Evolutionary conservation across 129 eudicot genomes (phyloP).

Genomic region (Lactuca sativa): DNA sequence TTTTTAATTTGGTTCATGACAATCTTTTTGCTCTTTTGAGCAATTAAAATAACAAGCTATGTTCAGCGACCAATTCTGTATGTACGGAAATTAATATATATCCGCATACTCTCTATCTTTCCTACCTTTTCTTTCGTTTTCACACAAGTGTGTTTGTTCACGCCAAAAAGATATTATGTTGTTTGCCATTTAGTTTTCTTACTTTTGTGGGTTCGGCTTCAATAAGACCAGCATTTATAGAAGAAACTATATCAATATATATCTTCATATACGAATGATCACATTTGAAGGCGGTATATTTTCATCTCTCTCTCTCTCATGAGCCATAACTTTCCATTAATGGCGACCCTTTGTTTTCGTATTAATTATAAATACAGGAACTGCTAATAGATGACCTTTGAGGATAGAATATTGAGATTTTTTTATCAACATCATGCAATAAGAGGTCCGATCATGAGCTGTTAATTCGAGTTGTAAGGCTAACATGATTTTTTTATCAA

Average conservation of each 20-base stretch:
- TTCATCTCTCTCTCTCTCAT: background rate
- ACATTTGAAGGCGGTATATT: background rate
- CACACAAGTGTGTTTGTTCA: slow-evolving; percentile 18
- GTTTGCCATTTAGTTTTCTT: slow-evolving; percentile 18
- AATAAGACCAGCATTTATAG: slow-evolving; percentile 4
- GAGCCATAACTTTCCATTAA: background rate
- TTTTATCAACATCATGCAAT: background rate
- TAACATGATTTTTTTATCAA: background rate
- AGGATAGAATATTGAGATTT: background rate
- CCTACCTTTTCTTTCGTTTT: slow-evolving; percentile 7
- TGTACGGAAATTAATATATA: background rate
- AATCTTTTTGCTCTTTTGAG: slow-evolving; percentile 14
- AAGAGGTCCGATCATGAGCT: background rate
- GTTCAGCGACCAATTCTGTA: background rate
- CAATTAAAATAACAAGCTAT: slow-evolving; percentile 8
- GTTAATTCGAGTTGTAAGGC: slow-evolving; percentile 3
- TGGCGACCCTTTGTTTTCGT: background rate
- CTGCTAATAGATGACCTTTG: background rate
- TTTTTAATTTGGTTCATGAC: slow-evolving; percentile 15
- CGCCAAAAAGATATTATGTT: slow-evolving; percentile 14
- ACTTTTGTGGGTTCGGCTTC: slow-evolving; percentile 17
- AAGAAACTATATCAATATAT: background rate
- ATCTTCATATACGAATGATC: background rate
- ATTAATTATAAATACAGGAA: background rate
- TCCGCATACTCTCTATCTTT: background rate